Evolutionary conservation across 768 basidiomycete species (phyloP), one percentile per base, ranked within the genome.

Genomic region (Pleurotus platypus): DNA sequence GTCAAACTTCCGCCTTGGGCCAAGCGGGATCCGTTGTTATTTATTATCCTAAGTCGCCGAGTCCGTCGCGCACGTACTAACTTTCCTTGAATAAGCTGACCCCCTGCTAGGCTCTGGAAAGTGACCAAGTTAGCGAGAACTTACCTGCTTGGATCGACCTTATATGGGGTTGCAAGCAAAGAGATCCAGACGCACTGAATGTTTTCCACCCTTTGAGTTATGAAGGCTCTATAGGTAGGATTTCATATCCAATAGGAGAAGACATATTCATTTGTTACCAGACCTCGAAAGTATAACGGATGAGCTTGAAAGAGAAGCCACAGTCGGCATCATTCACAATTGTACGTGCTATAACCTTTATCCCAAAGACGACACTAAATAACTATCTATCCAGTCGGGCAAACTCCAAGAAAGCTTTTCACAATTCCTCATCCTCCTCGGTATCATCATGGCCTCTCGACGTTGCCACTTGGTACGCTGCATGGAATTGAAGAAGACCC

Each of bases 1-100:
- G 95, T 97, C 9, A 90, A 87, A 63, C 74, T 98, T 0, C 95
- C 95, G 4, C 84, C 87, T 1, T 98, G 95, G 95, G 94, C 95
- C 13, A 83, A 87, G 59, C 70, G 80, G 38, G 93, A 97, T 62
- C 86, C 95, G 0, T 72, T 94, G 16, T 70, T 96, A 15, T 98
- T 98, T 67, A 82, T 94, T 38, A 75, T 79, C 7, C 65, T 89
- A 62, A 91, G 95, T 67, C 84, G 95, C 55, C 80, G 78, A 66
- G 91, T 91, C 63, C 60, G 75, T 69, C 8, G 2, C 4, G 30
- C 24, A 40, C 3, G 15, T 35, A 22, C 3, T 45, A 2, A n/a
- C 30, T 15, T 2, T 30, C 26, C 46, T 16, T n/a, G 46, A 27
- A 42, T 3, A 45, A 12, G 2, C 43, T 57, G 39, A 54, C 27